Base-by-base conservation (phyloP, 768 basidiomycete species). In the Tubosaeta sp. region DNA sequence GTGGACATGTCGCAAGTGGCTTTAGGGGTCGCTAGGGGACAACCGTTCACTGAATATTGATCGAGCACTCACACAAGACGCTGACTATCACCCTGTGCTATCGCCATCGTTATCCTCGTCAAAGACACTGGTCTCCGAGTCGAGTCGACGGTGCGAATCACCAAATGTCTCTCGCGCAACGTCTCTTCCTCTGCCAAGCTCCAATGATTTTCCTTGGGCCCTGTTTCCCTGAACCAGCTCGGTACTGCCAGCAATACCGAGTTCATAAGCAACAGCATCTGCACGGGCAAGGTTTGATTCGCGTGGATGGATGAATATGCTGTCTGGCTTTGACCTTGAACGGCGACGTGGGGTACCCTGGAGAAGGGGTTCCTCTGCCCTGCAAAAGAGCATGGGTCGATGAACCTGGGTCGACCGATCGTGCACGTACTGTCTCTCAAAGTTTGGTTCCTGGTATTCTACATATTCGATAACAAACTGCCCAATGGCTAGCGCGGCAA, bases 241-340 rank as follows among this genome's bases (percentile, higher is more conserved):
- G 8, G 79, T 77, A 52, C 78, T 74, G 19, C 75, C 72, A 4
- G 65, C 65, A 16, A 84, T 54, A 22, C 82, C 84, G 31, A 83
- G 67, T 58, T 81, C 75, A 43, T 78, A 64, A 0, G 82, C 82
- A n/a, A 69, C 74, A 9, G 78, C 81, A 53, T 86, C 84, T 3
- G 85, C 85, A 33, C 85, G 82, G 6, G 83, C 83, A 55, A 84
- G 60, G 61, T 85, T 85, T 34, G 83, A 85, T 39, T 82, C 65
- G 39, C 65, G 66, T 2, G 86, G 84, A 59, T 86, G 84, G 46
- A 86, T 85, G 58, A 80, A 81, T 46, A 86, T 81, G 34, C 63
- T 68, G 11, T 77, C 77, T 3, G 84, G 82, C 60, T 81, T 84
- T 43, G 80, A 76, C 64, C 71, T 80, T 13, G 76, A 70, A 22